Base-by-base conservation (phyloP, 169 alveolate species). In the Eimeria mitis region DNA sequence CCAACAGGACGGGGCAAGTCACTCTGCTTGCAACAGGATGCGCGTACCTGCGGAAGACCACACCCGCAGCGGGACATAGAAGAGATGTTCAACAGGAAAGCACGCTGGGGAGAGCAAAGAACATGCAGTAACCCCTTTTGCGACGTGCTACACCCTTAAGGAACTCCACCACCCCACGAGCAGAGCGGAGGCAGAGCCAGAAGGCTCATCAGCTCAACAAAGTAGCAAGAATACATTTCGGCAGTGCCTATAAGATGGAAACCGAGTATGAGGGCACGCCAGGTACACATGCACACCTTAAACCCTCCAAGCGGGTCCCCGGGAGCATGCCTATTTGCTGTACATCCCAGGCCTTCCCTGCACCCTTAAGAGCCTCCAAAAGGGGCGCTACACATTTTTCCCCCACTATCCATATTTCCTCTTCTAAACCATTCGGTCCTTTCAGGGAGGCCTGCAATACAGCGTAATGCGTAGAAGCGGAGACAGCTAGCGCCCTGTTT, bases 401-500 rank as follows among this genome's bases (percentile, higher is more conserved):
- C 28, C 95, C 85, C 71, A 89, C 85, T 47, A 71, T 40, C 88
- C 88, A 71, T 70, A 68, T 47, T 37, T 89, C 88, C 73, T 73
- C 75, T 34, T 73, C 75, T 47, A 34, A 44, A 16, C 59, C 70
- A 13, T 49, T 63, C 37, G 76, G 75, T 31, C 85, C 76, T 37
- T 37, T 44, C 52, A 14, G 85, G 44, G 85, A 70, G 28, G 95
- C 85, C n/a, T 56, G 31, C 47, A 68, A 81, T 59, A 89, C 70
- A 65, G 95, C 95, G 75, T 97, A 97, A 6, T 78, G 96, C 52
- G 95, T 88, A 2, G 49, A n/a, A 40, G 95, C 73, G 90, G 97
- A 59, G 61, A 97, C 91, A 34, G 96, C 96, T 63, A 96, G 73
- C 16, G 98, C 98, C 37, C 97, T 89, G 90, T 97, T 97, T 9